A percentile compares a stretch with the other conserved stretches of the same genome.
phyloP scores from a whole-genome alignment of 768 basidiomycete species.

The Rhodotorula toruloides region DNA sequence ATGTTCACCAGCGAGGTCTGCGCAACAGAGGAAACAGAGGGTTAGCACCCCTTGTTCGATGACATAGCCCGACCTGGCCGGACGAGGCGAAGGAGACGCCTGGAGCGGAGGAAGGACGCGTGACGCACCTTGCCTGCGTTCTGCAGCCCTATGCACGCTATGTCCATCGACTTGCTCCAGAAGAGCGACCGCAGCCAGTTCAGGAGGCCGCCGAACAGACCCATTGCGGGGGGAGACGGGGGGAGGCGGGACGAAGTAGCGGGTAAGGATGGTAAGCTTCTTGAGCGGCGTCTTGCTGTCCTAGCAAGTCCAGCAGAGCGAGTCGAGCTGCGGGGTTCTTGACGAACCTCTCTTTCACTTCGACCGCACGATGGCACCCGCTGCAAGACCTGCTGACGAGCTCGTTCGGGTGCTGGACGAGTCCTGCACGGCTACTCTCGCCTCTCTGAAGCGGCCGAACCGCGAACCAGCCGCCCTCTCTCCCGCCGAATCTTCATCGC shows the following conservation, averaged over 20 bases:
- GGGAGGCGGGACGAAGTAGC: too few relatives aligned
- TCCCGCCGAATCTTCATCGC: not conserved
- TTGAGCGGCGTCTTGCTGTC: too few relatives aligned
- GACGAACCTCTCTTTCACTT: not conserved
- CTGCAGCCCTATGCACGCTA: slow-evolving; percentile 34
- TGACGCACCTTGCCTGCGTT: slow-evolving; percentile 31
- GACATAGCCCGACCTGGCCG: not conserved
- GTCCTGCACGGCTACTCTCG: too few relatives aligned
- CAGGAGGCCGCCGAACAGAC: slow-evolving; percentile 26
- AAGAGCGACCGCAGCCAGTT: slow-evolving; percentile 34
- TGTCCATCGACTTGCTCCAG: slow-evolving; percentile 21
- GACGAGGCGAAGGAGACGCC: not conserved
- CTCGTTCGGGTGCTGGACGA: too few relatives aligned
- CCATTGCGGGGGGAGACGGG: not conserved
- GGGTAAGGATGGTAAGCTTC: too few relatives aligned
- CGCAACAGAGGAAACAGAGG: too few relatives aligned
- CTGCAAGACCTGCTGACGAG: too few relatives aligned
- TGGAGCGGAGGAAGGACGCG: not conserved
- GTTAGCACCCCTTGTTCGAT: not conserved
- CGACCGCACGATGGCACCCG: not conserved
- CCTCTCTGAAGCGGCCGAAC: not conserved
- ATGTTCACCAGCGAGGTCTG: slow-evolving; percentile 36
- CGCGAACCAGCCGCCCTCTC: not conserved
- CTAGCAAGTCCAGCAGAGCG: not conserved
- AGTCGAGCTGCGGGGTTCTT: not conserved